Conservation (phyloP, 305 asterid species). For the Fraxinus platypoda region DNA sequence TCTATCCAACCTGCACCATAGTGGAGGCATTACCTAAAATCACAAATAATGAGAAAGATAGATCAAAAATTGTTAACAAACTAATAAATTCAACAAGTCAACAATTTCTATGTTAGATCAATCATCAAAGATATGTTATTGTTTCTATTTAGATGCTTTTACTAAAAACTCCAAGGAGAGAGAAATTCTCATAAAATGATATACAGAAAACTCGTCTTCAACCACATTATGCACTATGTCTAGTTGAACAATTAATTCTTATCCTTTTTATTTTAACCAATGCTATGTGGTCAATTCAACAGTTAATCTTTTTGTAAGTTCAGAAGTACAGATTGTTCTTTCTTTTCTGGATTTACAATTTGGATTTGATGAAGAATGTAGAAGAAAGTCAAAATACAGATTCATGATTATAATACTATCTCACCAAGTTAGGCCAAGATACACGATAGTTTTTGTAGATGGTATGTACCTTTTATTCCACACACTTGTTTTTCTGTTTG, state of each 20-base stretch:
- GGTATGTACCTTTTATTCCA: no score
- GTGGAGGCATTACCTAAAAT: constrained; percentile 99
- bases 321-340: not conserved
- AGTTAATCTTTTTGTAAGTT: not conserved
- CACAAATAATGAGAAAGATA: constrained; percentile 40
- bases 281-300: not conserved
- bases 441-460: not conserved
- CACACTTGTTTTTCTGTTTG: no score
- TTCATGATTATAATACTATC: not conserved
- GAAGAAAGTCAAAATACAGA: not conserved
- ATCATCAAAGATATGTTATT: not conserved
- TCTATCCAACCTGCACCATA: constrained; percentile 99
- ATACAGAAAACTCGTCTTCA: not conserved
- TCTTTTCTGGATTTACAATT: not conserved
- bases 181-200: not conserved
- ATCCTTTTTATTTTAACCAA: not conserved
- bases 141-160: not conserved
- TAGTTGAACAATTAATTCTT: not conserved
- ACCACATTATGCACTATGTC: not conserved
- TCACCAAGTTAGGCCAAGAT: not conserved
- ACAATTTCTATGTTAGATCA: not conserved
- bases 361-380: not conserved
- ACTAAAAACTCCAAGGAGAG: not conserved
- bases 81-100: not conserved
- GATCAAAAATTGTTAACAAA: not conserved